A percentile compares a stretch with the other conserved stretches of the same genome.
Evolutionary conservation across 257 asterid genomes (phyloP).

Genomic region (Linaria vulgaris): DNA sequence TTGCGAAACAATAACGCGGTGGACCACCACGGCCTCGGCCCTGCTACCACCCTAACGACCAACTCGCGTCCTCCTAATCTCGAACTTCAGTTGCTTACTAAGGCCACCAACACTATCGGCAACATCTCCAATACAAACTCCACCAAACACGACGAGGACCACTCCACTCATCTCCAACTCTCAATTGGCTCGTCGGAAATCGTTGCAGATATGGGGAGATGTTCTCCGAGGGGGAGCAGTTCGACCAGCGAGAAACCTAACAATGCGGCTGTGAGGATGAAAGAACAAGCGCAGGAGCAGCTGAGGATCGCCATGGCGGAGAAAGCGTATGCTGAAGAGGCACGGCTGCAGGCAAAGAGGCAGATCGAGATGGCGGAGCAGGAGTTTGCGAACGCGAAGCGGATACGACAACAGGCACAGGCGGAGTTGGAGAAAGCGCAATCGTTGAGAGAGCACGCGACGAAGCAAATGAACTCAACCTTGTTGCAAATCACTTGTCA

Average conservation of each 20-base stretch:
- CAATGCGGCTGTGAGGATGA: slow-evolving; percentile 18
- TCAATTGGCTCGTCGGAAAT: slow-evolving; percentile 46
- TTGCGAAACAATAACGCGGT: background rate
- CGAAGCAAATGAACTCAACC: slow-evolving; percentile 52
- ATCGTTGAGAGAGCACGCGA: slow-evolving; percentile 54
- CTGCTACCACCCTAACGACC: background rate
- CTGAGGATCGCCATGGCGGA: slow-evolving; percentile 56
- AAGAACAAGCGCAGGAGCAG: slow-evolving; percentile 45
- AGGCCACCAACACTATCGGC: slow-evolving; percentile 20
- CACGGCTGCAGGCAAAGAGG: slow-evolving; percentile 59
- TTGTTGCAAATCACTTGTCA: slow-evolving; percentile 61
- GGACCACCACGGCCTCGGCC: background rate
- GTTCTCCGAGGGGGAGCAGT: slow-evolving; percentile 34
- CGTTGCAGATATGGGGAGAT: slow-evolving; percentile 10
- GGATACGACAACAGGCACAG: slow-evolving; percentile 72
- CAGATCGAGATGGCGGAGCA: slow-evolving; percentile 75
- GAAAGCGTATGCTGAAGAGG: slow-evolving; percentile 70
- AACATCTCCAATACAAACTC: background rate
- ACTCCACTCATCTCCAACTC: slow-evolving; percentile 48
- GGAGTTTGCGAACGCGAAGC: slow-evolving; percentile 71
- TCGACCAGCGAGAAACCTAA: slow-evolving; percentile 31
- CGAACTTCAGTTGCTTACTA: slow-evolving; percentile 63
- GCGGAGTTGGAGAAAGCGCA: slow-evolving; percentile 64
- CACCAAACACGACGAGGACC: slow-evolving; percentile 23
- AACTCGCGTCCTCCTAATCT: slow-evolving; percentile 38